Conservation (phyloP, 768 basidiomycete genomes). For the Panus rudis region DNA sequence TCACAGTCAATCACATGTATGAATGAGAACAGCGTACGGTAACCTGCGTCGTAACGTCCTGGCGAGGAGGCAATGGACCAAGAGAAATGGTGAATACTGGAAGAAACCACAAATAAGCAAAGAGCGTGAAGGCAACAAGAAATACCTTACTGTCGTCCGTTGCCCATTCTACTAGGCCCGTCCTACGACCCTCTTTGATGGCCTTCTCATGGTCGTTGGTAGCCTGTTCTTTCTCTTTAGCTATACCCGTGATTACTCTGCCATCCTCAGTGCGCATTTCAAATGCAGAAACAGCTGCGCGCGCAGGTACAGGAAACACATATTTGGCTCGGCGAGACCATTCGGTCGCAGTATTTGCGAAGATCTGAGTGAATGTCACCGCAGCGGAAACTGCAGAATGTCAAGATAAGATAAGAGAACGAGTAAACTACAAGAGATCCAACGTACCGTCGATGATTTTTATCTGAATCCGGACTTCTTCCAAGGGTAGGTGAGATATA, state of each 20-base stretch:
- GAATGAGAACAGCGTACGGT: conserved; percentile 28
- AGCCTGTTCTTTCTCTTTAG: conserved; percentile 43
- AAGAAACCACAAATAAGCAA: background rate
- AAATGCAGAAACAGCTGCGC: conserved; percentile 49
- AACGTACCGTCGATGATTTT: conserved; percentile 7
- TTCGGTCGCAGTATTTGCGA: background rate
- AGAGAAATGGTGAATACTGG: conserved; percentile 54
- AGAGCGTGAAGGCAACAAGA: background rate
- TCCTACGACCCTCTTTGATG: conserved; percentile 29
- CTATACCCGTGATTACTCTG: conserved; percentile 35
- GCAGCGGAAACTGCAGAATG: conserved; percentile 6
- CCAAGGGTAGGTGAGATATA: conserved; percentile 5
- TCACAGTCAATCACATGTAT: background rate
- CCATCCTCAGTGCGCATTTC: conserved; percentile 39
- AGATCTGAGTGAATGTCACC: conserved; percentile 7
- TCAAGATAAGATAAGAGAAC: background rate
- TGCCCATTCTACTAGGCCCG: conserved; percentile 43
- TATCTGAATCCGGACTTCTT: conserved; percentile 6
- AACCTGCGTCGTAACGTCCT: conserved; percentile 33
- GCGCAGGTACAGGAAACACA: conserved; percentile 51
- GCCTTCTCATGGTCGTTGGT: conserved; percentile 34
- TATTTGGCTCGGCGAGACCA: conserved; percentile 43
- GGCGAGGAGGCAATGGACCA: conserved; percentile 40
- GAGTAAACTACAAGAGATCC: background rate
- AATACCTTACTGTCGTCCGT: conserved; percentile 31